A percentile compares a stretch with the other conserved stretches of the same genome.
Conservation (phyloP, 768 basidiomycete species). For the Tylopilus rubrobrunneus region DNA sequence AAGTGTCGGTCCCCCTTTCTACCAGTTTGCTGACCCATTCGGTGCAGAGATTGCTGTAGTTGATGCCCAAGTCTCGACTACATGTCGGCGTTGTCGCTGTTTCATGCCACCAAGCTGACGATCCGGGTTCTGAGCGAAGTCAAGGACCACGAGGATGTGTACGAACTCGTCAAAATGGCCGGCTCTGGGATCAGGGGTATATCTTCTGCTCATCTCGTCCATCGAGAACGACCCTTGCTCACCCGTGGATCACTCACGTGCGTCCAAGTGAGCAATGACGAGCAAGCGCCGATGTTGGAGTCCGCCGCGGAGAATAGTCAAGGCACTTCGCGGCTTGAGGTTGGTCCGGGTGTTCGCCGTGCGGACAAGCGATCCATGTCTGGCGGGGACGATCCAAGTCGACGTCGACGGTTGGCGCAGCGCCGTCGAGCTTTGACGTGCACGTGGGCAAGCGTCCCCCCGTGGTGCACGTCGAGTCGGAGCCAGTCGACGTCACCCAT, state of each 20-base stretch:
- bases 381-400: slow-evolving; percentile 48
- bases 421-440: slow-evolving; percentile 29
- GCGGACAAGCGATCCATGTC: slow-evolving; percentile 34
- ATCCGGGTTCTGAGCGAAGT: slow-evolving; percentile 82
- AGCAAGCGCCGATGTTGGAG: slow-evolving; percentile 1
- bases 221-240: slow-evolving; percentile 71
- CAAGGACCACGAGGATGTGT: slow-evolving; percentile 82
- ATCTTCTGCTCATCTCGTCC: slow-evolving; percentile 50
- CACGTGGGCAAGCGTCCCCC: slow-evolving; percentile 1
- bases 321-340: not conserved
- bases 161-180: slow-evolving; percentile 66
- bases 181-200: slow-evolving; percentile 57
- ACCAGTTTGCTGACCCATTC: slow-evolving; percentile 3
- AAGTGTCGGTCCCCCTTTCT: slow-evolving; percentile 24
- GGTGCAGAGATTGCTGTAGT: slow-evolving; percentile 59
- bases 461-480: slow-evolving; percentile 12
- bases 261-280: slow-evolving; percentile 39
- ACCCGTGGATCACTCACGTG: slow-evolving; percentile 55
- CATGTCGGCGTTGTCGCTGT: slow-evolving; percentile 58
- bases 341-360: slow-evolving; percentile 3
- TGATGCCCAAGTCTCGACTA: slow-evolving; percentile 71
- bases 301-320: not conserved
- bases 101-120: slow-evolving; percentile 64
- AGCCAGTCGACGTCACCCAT: slow-evolving; percentile 18
- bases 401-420: slow-evolving; percentile 24